Percentiles rank a stretch among this genome's conserved stretches.
Evolutionary conservation across 2,329 filamentous ascomycete genomes (phyloP).

Genomic region (Calonectria leucothoes): DNA sequence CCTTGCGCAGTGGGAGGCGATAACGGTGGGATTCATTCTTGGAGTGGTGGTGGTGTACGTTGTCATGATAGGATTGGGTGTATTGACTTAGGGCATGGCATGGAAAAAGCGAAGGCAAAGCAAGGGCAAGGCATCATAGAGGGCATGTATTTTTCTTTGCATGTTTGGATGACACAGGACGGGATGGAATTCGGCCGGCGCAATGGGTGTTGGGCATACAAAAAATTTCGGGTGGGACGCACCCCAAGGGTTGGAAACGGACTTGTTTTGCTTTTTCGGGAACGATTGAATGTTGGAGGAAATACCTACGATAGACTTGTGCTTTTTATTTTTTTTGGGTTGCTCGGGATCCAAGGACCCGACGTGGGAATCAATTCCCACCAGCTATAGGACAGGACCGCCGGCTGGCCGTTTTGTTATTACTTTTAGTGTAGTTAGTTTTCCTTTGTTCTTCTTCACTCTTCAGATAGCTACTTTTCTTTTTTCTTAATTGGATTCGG

Average conservation of each 20-base stretch:
- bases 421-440: slow-evolving; percentile 11
- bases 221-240: slow-evolving; percentile 14
- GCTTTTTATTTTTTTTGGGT: not conserved
- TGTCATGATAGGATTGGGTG: slow-evolving; percentile 37
- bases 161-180: slow-evolving; percentile 28
- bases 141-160: slow-evolving; percentile 33
- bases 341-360: slow-evolving; percentile 37
- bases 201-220: slow-evolving; percentile 20
- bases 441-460: not conserved
- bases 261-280: slow-evolving; percentile 36
- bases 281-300: slow-evolving; percentile 11
- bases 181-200: slow-evolving; percentile 18
- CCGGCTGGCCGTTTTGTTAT: slow-evolving; percentile 24
- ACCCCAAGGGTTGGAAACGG: slow-evolving; percentile 22
- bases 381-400: slow-evolving; percentile 34
- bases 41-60: slow-evolving; percentile 44
- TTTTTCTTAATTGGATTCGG: not conserved
- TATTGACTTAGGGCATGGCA: slow-evolving; percentile 27
- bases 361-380: slow-evolving; percentile 38
- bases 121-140: slow-evolving; percentile 16
- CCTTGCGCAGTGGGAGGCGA: slow-evolving; percentile 45
- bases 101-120: slow-evolving; percentile 19
- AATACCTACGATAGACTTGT: slow-evolving; percentile 22
- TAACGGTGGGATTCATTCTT: slow-evolving; percentile 47
- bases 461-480: not conserved